Evolutionary conservation across 441 rosid species (phyloP).

Genomic region (Euphorbia schlechtendalii): DNA sequence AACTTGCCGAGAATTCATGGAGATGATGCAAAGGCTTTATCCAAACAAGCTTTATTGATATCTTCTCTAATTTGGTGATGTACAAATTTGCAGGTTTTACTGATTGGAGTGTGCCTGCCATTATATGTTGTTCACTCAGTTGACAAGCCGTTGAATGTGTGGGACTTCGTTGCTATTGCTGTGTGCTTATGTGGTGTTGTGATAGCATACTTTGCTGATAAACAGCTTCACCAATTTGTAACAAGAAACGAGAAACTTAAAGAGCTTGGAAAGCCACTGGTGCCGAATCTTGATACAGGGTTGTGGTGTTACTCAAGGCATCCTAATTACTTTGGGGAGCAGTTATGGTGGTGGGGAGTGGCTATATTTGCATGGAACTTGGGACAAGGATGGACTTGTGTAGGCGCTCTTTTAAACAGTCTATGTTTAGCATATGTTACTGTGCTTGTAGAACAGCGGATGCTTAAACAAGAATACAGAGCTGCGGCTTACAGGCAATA

Average conservation of each 20-base stretch:
- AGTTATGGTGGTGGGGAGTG: slow-evolving; percentile 97
- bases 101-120: slow-evolving; percentile 76
- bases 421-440: slow-evolving; percentile 80
- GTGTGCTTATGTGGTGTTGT: slow-evolving; percentile 58
- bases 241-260: slow-evolving; percentile 54
- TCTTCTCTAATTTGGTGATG: background rate
- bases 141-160: slow-evolving; percentile 52
- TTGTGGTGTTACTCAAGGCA: slow-evolving; percentile 81
- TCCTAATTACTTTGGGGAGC: slow-evolving; percentile 96
- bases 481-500: slow-evolving; percentile 75
- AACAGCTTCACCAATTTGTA: slow-evolving; percentile 70
- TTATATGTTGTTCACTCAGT: slow-evolving; percentile 54
- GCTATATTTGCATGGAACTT: slow-evolving; percentile 80
- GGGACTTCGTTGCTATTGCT: slow-evolving; percentile 58
- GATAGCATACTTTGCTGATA: slow-evolving; percentile 78
- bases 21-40: background rate
- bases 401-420: slow-evolving; percentile 62
- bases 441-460: slow-evolving; percentile 67
- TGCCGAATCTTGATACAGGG: slow-evolving; percentile 62
- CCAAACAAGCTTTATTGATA: background rate
- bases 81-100: slow-evolving; percentile 51
- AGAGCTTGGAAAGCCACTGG: slow-evolving; percentile 60
- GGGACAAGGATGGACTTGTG: slow-evolving; percentile 70
- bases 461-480: slow-evolving; percentile 69
- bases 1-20: background rate